Base-by-base conservation (phyloP, 805 yeast species). In the Nakazawaea holstii region DNA sequence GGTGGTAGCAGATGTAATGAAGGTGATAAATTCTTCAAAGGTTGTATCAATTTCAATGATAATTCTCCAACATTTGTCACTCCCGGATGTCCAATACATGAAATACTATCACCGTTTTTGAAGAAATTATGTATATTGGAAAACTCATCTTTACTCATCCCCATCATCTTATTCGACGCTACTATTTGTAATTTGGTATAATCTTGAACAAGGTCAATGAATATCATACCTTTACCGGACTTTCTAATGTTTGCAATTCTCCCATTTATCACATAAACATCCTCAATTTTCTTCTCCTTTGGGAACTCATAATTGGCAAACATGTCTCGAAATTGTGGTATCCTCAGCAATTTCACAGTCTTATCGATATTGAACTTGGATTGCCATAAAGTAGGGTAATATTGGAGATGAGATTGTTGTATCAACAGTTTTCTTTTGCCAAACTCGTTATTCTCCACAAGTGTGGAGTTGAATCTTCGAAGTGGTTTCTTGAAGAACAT, bases 21-120 rank as follows among this genome's bases (percentile, higher is more conserved):
- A 0, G 96, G 92, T 0, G 91, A 63, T 6, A 85, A 72, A 10
- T 89, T 62, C 26, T 43, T 51, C 1, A 87, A 60, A 1, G 80
- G 73, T n/a, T 59, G 50, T 0, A 66, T 63, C 10, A 82, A 72
- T 52, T 85, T 79, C 44, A 92, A 58, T 1, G 96, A 84, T 7
- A 90, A 66, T 53, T 91, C 96, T 0, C 92, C 94, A 3, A 80
- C 79, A 46, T 82, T 80, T 0, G 97, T 87, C 2, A 76, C 61
- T 26, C 92, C 87, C 0, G 97, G 90, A 24, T 55, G 59, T 0
- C 99, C 99, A 3, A 64, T 56, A 24, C 83, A 79, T 7, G 77
- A 66, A 3, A 92, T 66, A 39, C 74, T 76, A 58, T 92, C 99
- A 0, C 97, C 97, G 20, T 76, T 75, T 41, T 83, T 71, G 35